A percentile compares a stretch with the other conserved stretches of the same genome.
Conservation (phyloP, 805 yeast genomes). For the Yarrowia deformans region DNA sequence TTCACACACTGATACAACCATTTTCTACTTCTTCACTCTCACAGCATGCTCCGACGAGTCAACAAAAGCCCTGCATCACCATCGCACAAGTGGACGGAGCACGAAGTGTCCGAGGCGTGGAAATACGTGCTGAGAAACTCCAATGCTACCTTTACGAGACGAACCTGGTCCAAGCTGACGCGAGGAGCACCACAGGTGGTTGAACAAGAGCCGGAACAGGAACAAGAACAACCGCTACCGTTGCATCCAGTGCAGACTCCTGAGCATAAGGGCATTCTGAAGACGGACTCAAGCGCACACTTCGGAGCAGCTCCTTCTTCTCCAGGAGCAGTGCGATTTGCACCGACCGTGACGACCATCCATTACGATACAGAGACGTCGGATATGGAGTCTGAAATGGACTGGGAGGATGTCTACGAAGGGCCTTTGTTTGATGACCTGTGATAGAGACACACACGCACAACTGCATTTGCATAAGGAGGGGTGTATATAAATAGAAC, state of each 20-base stretch:
- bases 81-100: conserved; percentile 8
- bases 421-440: conserved; percentile 18
- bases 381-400: conserved; percentile 21
- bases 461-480: not conserved
- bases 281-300: not conserved
- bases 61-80: not conserved
- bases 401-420: conserved; percentile 21
- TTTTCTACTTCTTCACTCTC: too few species aligned
- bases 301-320: conserved; percentile 1
- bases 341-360: conserved; percentile 1
- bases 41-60: conserved; percentile 3
- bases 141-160: conserved; percentile 14
- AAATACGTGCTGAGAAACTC: conserved; percentile 25
- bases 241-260: conserved; percentile 2
- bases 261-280: conserved; percentile 22
- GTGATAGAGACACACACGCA: not conserved
- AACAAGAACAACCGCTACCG: not conserved
- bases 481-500: not conserved
- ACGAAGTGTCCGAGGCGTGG: conserved; percentile 18
- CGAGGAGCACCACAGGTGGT: not conserved
- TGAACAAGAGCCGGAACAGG: too few species aligned
- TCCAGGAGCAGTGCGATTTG: conserved; percentile 16
- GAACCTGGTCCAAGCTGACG: conserved; percentile 18
- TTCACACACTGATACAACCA: too few species aligned
- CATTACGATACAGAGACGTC: conserved; percentile 20